phyloP scores from a whole-genome alignment of 1,139 yeast species.

The Citeromyces siamensis region DNA sequence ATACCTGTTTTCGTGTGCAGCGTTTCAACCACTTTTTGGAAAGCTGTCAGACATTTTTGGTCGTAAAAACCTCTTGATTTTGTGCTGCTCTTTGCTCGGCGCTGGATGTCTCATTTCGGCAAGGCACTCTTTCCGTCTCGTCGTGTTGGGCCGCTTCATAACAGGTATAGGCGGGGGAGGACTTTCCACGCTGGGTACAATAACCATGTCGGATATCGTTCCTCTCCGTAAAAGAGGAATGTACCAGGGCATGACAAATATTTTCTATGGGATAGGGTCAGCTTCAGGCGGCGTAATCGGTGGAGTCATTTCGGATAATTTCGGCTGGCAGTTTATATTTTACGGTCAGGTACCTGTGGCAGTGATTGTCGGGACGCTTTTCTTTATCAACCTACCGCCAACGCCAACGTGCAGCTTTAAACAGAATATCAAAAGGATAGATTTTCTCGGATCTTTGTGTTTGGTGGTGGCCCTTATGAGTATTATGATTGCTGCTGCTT shows the following conservation, averaged over 20 bases:
- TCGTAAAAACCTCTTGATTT: constrained; percentile 34
- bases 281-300: constrained; percentile 58
- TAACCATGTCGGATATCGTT: constrained; percentile 38
- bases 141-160: constrained; percentile 45
- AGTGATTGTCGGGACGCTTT: constrained; percentile 25
- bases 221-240: constrained; percentile 39
- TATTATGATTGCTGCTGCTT: constrained; percentile 49
- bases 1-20: constrained; percentile 42
- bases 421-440: constrained; percentile 41
- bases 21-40: constrained; percentile 73
- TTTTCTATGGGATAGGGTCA: constrained; percentile 52
- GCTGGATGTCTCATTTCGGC: constrained; percentile 41
- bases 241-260: constrained; percentile 45
- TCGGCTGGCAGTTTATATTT: constrained; percentile 68
- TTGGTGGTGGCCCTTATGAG: constrained; percentile 42
- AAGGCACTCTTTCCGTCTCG: constrained; percentile 15
- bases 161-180: constrained; percentile 57
- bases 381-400: constrained; percentile 21
- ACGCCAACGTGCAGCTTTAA: constrained; percentile 24
- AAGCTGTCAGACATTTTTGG: constrained; percentile 79
- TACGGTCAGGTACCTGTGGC: constrained; percentile 49
- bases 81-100: constrained; percentile 31
- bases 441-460: constrained; percentile 53
- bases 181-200: constrained; percentile 34
- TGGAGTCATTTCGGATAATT: constrained; percentile 45